These are phyloP conservation scores for Castanea crenata DNA, from an alignment of 306 rosid species.

Conservation along the genomic window DNA sequence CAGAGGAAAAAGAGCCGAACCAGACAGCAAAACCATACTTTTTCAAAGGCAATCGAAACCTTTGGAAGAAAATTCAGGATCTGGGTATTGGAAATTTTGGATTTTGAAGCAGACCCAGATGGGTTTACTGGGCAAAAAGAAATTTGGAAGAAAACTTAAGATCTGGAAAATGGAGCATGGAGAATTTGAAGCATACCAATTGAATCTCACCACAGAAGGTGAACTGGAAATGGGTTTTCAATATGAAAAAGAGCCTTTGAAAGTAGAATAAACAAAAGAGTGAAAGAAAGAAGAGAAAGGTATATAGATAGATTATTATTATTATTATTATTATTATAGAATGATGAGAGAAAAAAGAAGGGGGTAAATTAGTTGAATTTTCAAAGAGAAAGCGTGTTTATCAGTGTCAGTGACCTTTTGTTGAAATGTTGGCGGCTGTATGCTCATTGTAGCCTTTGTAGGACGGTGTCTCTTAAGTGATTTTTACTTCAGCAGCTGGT, in stretches of 20 bases:
- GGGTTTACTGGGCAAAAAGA: neutral
- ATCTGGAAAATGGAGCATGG: neutral
- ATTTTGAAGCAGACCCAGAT: neutral
- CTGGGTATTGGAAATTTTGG: neutral
- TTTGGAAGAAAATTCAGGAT: conserved; percentile 2
- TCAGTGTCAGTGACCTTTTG: too few species aligned
- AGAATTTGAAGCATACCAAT: neutral
- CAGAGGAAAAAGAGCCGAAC: conserved; percentile 44
- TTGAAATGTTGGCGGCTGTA: too few species aligned
- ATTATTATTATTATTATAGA: too few species aligned
- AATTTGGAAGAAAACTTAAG: neutral
- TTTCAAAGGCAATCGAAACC: neutral
- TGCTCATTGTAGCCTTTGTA: too few species aligned
- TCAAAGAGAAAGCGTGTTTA: too few species aligned
- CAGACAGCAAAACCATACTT: conserved; percentile 59
- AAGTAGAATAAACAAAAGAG: too few species aligned
- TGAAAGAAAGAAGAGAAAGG: too few species aligned
- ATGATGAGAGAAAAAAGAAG: too few species aligned
- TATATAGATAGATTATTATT: too few species aligned
- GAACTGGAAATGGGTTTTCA: neutral
- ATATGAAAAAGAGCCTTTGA: neutral
- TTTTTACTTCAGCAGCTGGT: too few species aligned
- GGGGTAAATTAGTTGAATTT: too few species aligned
- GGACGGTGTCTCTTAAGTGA: too few species aligned
- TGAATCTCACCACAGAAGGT: neutral